phyloP scores from a whole-genome alignment of 2,329 filamentous ascomycete species.

The Lachnellula occidentalis region DNA sequence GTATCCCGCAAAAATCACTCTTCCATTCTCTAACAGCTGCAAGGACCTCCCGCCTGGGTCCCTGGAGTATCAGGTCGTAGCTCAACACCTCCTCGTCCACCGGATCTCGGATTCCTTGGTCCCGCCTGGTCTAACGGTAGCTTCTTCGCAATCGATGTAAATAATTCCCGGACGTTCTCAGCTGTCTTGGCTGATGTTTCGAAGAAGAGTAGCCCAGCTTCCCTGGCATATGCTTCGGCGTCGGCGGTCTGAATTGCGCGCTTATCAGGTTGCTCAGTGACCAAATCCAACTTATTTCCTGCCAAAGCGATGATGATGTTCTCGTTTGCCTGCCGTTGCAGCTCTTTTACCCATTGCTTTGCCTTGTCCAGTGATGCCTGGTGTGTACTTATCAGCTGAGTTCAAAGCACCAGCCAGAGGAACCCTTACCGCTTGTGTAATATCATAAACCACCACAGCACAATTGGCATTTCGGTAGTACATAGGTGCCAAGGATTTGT shows the following conservation, averaged over 20 bases:
- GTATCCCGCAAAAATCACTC: slow-evolving; percentile 14
- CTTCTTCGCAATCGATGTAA: slow-evolving; percentile 97
- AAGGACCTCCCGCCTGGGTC: slow-evolving; percentile 53
- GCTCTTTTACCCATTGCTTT: slow-evolving; percentile 98
- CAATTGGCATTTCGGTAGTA: slow-evolving; percentile 99
- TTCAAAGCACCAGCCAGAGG: neutral
- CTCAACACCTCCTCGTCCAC: slow-evolving; percentile 55
- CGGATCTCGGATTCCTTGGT: slow-evolving; percentile 73
- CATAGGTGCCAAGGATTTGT: slow-evolving; percentile 98
- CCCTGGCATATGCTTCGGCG: slow-evolving; percentile 89
- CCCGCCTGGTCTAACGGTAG: slow-evolving; percentile 92
- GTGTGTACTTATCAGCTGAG: slow-evolving; percentile 9
- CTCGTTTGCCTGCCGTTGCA: slow-evolving; percentile 97
- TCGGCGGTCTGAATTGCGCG: slow-evolving; percentile 84
- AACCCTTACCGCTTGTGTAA: slow-evolving; percentile 82
- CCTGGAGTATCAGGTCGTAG: slow-evolving; percentile 50
- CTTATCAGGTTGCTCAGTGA: slow-evolving; percentile 92
- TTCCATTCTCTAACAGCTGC: slow-evolving; percentile 51
- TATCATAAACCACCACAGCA: slow-evolving; percentile 98
- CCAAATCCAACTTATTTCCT: slow-evolving; percentile 95
- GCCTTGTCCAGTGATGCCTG: slow-evolving; percentile 97
- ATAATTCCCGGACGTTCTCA: slow-evolving; percentile 91
- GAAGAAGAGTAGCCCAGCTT: slow-evolving; percentile 93
- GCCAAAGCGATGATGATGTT: slow-evolving; percentile 99
- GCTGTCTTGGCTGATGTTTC: slow-evolving; percentile 97